A percentile compares a stretch with the other conserved stretches of the same genome.
Evolutionary conservation across 495 filamentous ascomycete genomes (phyloP).

Genomic region (Aspergillus homomorphus): DNA sequence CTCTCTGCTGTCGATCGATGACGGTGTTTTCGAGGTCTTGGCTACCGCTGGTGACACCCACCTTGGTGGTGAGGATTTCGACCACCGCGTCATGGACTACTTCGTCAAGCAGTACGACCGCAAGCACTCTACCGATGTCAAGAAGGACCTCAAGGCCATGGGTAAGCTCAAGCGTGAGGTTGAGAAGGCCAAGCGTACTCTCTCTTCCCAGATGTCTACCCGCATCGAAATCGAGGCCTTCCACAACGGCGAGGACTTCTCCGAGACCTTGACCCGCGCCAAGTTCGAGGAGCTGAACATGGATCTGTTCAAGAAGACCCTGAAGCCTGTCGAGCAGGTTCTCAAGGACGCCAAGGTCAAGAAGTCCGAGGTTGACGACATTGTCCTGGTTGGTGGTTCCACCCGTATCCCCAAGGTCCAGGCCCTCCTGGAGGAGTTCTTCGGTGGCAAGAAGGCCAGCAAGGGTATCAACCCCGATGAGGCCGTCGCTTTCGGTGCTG

Average conservation of each 20-base stretch:
- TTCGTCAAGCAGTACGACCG: slow-evolving; percentile 99
- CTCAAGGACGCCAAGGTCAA: slow-evolving; percentile 88
- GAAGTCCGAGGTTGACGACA: slow-evolving; percentile 82
- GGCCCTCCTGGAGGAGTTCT: slow-evolving; percentile 92
- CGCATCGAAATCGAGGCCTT: slow-evolving; percentile 98
- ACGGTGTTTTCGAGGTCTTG: slow-evolving; percentile 96
- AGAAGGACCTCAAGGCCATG: slow-evolving; percentile 97
- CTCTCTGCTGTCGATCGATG: slow-evolving; percentile 92
- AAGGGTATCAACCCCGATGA: slow-evolving; percentile 99
- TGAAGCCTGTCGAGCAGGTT: slow-evolving; percentile 98
- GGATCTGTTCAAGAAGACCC: slow-evolving; percentile 97
- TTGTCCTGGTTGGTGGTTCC: slow-evolving; percentile 88
- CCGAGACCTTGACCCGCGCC: slow-evolving; percentile 94
- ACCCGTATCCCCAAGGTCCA: slow-evolving; percentile 98
- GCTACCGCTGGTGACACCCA: slow-evolving; percentile 99
- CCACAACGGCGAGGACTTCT: slow-evolving; percentile 96
- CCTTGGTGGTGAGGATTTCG: slow-evolving; percentile 99
- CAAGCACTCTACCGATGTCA: slow-evolving; percentile 89
- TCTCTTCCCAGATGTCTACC: slow-evolving; percentile 97
- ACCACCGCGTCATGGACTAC: slow-evolving; percentile 96
- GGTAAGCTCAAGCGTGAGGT: slow-evolving; percentile 99
- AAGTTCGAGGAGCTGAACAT: slow-evolving; percentile 99
- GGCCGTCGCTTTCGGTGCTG: slow-evolving; percentile 95
- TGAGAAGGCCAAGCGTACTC: slow-evolving; percentile 99
- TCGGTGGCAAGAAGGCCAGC: slow-evolving; percentile 88